These are phyloP conservation scores for Pseudomassariella vexata DNA, from an alignment of 2,329 filamentous ascomycete species.

Conservation along the genomic window DNA sequence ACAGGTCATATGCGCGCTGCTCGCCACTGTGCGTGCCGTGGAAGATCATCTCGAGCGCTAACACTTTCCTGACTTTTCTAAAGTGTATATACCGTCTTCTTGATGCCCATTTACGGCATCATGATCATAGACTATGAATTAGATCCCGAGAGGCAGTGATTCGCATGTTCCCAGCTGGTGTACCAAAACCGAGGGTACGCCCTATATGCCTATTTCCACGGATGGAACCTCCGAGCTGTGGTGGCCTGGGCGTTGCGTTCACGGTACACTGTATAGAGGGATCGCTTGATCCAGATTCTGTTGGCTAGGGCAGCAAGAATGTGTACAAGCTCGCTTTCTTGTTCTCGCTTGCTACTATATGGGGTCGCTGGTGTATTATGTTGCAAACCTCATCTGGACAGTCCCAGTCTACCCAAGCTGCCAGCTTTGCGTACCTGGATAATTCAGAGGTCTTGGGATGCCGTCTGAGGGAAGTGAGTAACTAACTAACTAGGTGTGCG, in stretches of 20 bases:
- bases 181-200: constrained; percentile 8
- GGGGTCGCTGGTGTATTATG: constrained; percentile 20
- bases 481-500: no score
- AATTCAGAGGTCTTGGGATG: constrained; percentile 7
- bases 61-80: constrained; percentile 34
- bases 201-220: constrained; percentile 25
- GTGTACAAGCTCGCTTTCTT: constrained; percentile 30
- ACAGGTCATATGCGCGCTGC: constrained; percentile 30
- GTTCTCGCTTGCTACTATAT: constrained; percentile 24
- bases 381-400: constrained; percentile 16
- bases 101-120: constrained; percentile 28
- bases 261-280: constrained; percentile 26
- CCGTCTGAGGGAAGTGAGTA: no score
- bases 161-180: constrained; percentile 32
- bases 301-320: constrained; percentile 22
- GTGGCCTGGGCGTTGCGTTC: constrained; percentile 25
- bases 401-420: constrained; percentile 9
- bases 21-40: constrained; percentile 32
- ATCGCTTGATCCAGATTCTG: constrained; percentile 22
- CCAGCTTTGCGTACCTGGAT: constrained; percentile 5
- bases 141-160: constrained; percentile 28
- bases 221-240: constrained; percentile 25
- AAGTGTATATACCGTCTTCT: constrained; percentile 33
- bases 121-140: constrained; percentile 34
- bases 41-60: constrained; percentile 33